Evolutionary conservation across 2,329 filamentous ascomycete genomes (phyloP).

Genomic region (Esteya vermicola): DNA sequence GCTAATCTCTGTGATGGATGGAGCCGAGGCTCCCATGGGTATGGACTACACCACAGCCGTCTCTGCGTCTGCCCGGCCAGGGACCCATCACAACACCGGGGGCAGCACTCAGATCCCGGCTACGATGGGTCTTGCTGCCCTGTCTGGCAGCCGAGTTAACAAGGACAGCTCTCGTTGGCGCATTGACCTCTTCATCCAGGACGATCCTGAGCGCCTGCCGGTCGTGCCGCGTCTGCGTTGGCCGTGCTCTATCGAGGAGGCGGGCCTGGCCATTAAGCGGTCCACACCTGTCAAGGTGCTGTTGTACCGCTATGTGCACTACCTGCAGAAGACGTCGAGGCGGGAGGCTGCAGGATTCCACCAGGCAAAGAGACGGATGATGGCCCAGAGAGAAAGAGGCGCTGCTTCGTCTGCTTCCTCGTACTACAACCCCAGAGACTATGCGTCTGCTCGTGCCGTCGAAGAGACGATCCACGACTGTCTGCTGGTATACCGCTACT

Average conservation of each 20-base stretch:
- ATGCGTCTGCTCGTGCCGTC: conserved; percentile 14
- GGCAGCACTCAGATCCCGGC: no score
- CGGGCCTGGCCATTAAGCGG: conserved; percentile 32
- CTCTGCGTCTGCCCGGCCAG: no score
- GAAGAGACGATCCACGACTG: conserved; percentile 34
- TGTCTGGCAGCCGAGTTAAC: neutral
- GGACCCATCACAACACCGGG: no score
- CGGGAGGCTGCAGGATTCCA: neutral
- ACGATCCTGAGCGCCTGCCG: conserved; percentile 12
- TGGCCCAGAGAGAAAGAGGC: no score
- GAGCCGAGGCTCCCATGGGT: no score
- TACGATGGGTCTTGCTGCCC: no score
- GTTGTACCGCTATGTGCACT: conserved; percentile 39
- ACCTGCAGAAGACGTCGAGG: conserved; percentile 37
- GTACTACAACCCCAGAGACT: neutral
- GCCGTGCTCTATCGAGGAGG: conserved; percentile 40
- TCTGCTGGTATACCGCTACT: conserved; percentile 37
- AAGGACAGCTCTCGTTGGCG: conserved; percentile 13
- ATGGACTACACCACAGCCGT: no score
- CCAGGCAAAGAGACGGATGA: no score
- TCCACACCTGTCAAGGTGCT: conserved; percentile 45
- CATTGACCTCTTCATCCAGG: conserved; percentile 22
- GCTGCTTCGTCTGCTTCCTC: no score
- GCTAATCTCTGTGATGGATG: no score
- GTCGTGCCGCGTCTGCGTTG: conserved; percentile 21